Evolutionary conservation across 192 early-diverging fungal genomes (phyloP).

Genomic region (Lunasporangiospora selenospora): DNA sequence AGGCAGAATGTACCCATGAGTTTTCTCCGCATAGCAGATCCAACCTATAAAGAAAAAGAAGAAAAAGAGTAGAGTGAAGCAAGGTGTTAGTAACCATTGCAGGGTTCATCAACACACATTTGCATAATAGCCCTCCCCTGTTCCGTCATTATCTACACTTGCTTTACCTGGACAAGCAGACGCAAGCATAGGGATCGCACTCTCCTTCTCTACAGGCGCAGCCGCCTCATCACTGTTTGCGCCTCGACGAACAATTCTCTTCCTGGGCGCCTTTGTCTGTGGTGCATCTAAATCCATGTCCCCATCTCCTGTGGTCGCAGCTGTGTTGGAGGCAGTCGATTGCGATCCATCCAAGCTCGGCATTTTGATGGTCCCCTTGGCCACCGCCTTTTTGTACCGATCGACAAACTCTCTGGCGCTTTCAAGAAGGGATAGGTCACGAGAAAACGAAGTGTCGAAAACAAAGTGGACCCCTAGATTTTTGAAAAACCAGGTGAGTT

Average conservation of each 20-base stretch:
- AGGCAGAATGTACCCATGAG: constrained; percentile 88
- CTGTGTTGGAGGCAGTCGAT: background rate
- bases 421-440: constrained; percentile 87
- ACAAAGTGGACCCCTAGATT: constrained; percentile 84
- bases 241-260: constrained; percentile 41
- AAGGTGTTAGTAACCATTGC: background rate
- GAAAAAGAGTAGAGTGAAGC: background rate
- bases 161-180: constrained; percentile 39
- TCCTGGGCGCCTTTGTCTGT: constrained; percentile 32
- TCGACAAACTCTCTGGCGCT: constrained; percentile 90
- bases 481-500: constrained; percentile 80
- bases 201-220: constrained; percentile 30
- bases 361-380: constrained; percentile 36
- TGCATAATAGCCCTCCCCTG: too few relatives aligned
- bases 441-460: constrained; percentile 88
- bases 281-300: constrained; percentile 34
- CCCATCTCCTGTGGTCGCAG: background rate
- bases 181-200: constrained; percentile 29
- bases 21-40: constrained; percentile 99
- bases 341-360: constrained; percentile 10
- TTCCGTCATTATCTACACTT: too few relatives aligned
- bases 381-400: constrained; percentile 61
- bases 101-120: too few relatives aligned
- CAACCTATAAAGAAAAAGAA: constrained; percentile 65
- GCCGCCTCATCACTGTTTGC: constrained; percentile 33